Evolutionary conservation across 148 eudicot genomes (phyloP), one percentile per base, ranked within the genome.

Genomic region (Selenicereus undatus): DNA sequence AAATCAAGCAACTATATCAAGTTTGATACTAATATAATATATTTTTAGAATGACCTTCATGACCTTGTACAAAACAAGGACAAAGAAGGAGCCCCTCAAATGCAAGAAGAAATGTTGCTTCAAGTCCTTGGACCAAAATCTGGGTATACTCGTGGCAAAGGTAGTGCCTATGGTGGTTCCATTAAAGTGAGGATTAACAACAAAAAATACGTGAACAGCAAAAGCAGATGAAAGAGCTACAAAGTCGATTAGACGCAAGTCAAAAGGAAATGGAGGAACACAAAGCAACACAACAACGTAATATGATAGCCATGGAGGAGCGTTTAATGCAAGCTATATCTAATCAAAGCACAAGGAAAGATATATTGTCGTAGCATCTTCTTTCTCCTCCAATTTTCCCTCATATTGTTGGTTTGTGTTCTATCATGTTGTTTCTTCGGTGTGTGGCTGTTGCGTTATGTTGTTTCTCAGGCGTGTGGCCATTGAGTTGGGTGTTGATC

Each of bases 151-250:
- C 18, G 26, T n/a, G 56, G 56, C 32, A 43, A 48, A 74, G 76
- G 76, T 21, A 74, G 48, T 45, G 76, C 58, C 2, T 74, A 74
- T 45, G 17, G 54, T 21, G 76, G 58, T 45, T 74, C 76, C n/a
- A 24, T 45, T 22, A 74, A 74, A 48, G 76, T 54, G 17, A 74
- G 76, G 14, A n/a, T 74, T 32, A 74, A 74, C 60, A 74, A 74
- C 56, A 22, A 11, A 74, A 39, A 5, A 45, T 74, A 14, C 76
- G 16, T 14, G 50, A 48, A 13, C 58, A 74, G 8, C 56, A 74
- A n/a, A 17, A 43, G 4, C 54, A 43, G 18, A 74, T 74, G 2
- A 13, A 43, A 24, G 27, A 48, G n/a, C 18, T 74, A 48, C 18
- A 39, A n/a, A 43, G 43, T 5, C 11, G 0, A 39, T 22, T 73